Evolutionary conservation across 2,329 filamentous ascomycete species (phyloP).

Genomic region (Trichoderma sp.): DNA sequence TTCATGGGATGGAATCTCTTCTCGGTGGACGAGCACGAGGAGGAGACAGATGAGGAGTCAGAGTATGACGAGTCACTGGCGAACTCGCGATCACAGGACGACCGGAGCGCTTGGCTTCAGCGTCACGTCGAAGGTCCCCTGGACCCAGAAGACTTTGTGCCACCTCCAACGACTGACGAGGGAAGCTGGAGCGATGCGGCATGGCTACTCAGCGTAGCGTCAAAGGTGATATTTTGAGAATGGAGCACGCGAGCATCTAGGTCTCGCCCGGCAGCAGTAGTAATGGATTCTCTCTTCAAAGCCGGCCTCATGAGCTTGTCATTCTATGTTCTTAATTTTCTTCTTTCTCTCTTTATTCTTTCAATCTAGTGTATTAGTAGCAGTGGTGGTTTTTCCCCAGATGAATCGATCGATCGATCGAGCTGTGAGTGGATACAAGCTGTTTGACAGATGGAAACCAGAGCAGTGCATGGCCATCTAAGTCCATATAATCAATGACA

Average conservation of each 20-base stretch:
- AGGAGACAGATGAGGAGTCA: constrained; percentile 46
- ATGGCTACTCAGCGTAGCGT: constrained; percentile 65
- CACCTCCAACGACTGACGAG: constrained; percentile 49
- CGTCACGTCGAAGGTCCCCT: constrained; percentile 43
- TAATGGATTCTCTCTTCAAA: not conserved
- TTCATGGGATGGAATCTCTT: constrained; percentile 62
- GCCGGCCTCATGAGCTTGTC: not conserved
- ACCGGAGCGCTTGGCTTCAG: constrained; percentile 35
- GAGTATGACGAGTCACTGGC: constrained; percentile 31
- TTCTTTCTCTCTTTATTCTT: not conserved
- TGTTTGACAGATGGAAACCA: not conserved
- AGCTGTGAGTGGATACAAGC: not conserved
- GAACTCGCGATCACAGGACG: constrained; percentile 30
- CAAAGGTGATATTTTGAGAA: constrained; percentile 55
- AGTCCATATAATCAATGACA: not conserved
- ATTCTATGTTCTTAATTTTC: not conserved
- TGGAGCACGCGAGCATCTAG: not conserved
- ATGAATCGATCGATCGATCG: constrained; percentile 12
- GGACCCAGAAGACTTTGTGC: constrained; percentile 47
- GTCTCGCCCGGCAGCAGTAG: not conserved
- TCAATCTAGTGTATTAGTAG: not conserved
- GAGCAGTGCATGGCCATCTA: not conserved
- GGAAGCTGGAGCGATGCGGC: constrained; percentile 66
- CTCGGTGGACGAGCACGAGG: constrained; percentile 59
- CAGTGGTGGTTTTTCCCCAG: not conserved